phyloP scores from a whole-genome alignment of 2,329 filamentous ascomycete species.

The Dactylonectria macrodidyma region DNA sequence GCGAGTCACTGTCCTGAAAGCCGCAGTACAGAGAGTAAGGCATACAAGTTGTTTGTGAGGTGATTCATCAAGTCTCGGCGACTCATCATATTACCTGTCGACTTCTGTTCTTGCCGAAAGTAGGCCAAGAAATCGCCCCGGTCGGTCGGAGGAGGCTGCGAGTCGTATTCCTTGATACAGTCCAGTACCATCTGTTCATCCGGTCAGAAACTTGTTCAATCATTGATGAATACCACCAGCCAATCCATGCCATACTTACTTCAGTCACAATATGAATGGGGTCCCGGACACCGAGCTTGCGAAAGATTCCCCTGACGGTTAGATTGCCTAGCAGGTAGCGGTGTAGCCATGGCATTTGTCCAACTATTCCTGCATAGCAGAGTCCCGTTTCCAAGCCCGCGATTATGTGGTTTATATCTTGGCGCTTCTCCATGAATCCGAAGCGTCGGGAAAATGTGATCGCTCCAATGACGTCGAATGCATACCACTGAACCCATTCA shows the following conservation, averaged over 20 bases:
- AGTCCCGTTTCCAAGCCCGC: conserved; percentile 43
- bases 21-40: background rate
- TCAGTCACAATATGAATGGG: background rate
- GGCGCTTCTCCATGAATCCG: conserved; percentile 73
- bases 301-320: background rate
- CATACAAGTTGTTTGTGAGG: conserved; percentile 34
- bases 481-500: conserved; percentile 74
- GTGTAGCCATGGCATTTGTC: conserved; percentile 44
- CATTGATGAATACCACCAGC: background rate
- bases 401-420: conserved; percentile 76
- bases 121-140: conserved; percentile 23
- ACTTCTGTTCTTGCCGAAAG: conserved; percentile 15
- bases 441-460: conserved; percentile 73
- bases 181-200: background rate
- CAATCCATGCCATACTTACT: background rate
- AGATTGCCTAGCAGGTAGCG: background rate
- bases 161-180: background rate
- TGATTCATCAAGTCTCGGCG: conserved; percentile 34
- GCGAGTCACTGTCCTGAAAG: background rate
- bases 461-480: conserved; percentile 75
- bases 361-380: conserved; percentile 40
- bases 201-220: background rate
- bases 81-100: conserved; percentile 24
- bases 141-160: background rate
- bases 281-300: background rate